A percentile compares a stretch with the other conserved stretches of the same genome.
Conservation (phyloP, 495 filamentous ascomycete species). For the Chaetomium cochliodes region DNA sequence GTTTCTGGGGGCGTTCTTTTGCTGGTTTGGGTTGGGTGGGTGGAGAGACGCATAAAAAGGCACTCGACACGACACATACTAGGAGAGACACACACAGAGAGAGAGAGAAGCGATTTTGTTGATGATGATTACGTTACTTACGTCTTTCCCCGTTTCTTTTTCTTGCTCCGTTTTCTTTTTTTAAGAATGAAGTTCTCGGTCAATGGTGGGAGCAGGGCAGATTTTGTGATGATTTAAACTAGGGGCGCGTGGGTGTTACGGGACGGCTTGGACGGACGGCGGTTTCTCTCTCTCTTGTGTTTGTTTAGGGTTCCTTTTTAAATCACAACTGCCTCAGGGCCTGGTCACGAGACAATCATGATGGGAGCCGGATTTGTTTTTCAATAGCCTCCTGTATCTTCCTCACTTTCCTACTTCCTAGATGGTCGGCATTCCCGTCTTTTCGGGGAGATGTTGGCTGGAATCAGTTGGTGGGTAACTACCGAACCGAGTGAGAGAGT, state of each 20-base stretch:
- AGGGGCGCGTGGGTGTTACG: background rate
- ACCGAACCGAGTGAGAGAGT: background rate
- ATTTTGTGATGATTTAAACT: background rate
- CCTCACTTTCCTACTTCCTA: background rate
- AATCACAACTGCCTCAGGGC: conserved; percentile 17
- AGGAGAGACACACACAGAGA: background rate
- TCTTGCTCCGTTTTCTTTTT: background rate
- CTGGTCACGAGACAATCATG: background rate
- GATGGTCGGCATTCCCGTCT: background rate
- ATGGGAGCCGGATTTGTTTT: background rate
- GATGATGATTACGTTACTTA: background rate
- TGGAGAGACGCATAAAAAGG: conserved; percentile 4
- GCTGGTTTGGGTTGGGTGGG: background rate
- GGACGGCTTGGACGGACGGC: background rate
- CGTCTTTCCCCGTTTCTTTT: background rate
- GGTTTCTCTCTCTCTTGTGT: background rate
- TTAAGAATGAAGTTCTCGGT: too few species aligned
- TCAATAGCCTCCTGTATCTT: background rate
- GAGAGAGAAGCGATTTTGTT: conserved; percentile 3
- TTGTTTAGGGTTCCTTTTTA: background rate
- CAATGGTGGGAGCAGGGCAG: background rate
- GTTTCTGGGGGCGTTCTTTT: conserved; percentile 3
- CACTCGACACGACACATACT: background rate
- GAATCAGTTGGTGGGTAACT: background rate
- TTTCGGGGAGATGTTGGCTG: too few species aligned